Base-by-base conservation (phyloP, 2,329 filamentous ascomycete genomes). In the Neospermospora avenae region DNA sequence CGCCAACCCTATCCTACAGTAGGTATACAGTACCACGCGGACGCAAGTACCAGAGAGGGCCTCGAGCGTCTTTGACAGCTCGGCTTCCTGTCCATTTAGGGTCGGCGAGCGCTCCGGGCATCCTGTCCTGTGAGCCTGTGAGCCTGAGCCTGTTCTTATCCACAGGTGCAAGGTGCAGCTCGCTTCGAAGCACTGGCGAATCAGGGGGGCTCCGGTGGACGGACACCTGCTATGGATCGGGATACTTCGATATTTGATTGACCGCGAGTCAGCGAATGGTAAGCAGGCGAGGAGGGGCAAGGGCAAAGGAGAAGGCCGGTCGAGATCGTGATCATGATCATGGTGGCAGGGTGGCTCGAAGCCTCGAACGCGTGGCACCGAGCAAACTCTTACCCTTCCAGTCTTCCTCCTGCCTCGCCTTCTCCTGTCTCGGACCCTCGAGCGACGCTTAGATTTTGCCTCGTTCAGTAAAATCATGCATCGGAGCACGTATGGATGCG, bases 1-100 rank as follows among this genome's bases (percentile, higher is more conserved):
- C n/a, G n/a, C n/a, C n/a, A n/a, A n/a, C n/a, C n/a, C n/a, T n/a
- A n/a, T n/a, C n/a, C n/a, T n/a, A n/a, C n/a, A n/a, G n/a, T n/a
- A n/a, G n/a, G n/a, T n/a, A n/a, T n/a, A n/a, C n/a, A n/a, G n/a
- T n/a, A 41, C 34, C 34, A 53, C 49, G 49, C 34, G 49, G 49
- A 22, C 49, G 49, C 49, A 53, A n/a, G 49, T 25, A 35, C 49
- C 49, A 53, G 45, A 25, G 45, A 25, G 45, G 45, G 34, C 25
- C 31, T 49, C 45, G 45, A 49, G 45, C 45, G 25, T 49, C 45
- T 28, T 13, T 31, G 25, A 34, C 45, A 49, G 28, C 46, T 51
- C 31, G 45, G 45, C 5, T 25, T 7, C 25, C 44, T 46, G 44
- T 22, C 44, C 44, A n/a, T 25, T 46, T 46, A 22, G 44, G 44